A percentile compares a stretch with the other conserved stretches of the same genome.
Conservation (phyloP, 169 alveolate genomes). For the Hepatocystis sp. region DNA sequence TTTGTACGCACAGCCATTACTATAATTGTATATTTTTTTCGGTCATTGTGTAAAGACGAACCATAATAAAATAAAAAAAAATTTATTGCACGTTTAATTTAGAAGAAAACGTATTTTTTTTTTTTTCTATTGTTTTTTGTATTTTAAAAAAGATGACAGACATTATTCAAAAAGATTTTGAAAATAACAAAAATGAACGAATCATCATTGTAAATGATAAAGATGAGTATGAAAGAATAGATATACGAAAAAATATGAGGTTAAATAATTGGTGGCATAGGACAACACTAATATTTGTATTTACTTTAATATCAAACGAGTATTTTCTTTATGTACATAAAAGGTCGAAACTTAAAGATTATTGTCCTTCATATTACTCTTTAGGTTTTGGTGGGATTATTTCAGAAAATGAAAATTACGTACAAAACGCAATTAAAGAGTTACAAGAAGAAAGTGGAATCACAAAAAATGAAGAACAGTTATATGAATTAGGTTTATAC, state of each 20-base stretch:
- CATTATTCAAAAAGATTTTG: conserved; percentile 25
- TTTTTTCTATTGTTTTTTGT: too few species aligned
- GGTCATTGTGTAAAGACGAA: too few species aligned
- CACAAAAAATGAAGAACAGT: conserved; percentile 71
- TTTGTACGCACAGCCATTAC: too few species aligned
- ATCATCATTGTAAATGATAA: conserved; percentile 60
- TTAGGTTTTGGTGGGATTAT: conserved; percentile 84
- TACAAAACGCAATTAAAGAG: conserved; percentile 79
- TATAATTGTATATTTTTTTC: too few species aligned
- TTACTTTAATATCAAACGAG: conserved; percentile 60
- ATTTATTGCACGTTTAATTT: too few species aligned
- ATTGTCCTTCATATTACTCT: conserved; percentile 80
- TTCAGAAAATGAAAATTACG: conserved; percentile 72
- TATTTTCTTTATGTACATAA: conserved; percentile 75
- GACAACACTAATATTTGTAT: conserved; percentile 78
- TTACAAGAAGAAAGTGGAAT: conserved; percentile 81
- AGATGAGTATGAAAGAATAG: conserved; percentile 21
- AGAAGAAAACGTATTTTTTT: too few species aligned
- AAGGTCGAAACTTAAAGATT: conserved; percentile 76
- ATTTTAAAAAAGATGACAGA: conserved; percentile 19
- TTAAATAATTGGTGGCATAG: conserved; percentile 82
- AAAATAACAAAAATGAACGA: conserved; percentile 35
- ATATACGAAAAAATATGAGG: conserved; percentile 70
- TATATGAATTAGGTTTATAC: conserved; percentile 74
- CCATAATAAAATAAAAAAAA: too few species aligned